Conservation (phyloP, 2,329 filamentous ascomycete species). For the Xylaria sp. region DNA sequence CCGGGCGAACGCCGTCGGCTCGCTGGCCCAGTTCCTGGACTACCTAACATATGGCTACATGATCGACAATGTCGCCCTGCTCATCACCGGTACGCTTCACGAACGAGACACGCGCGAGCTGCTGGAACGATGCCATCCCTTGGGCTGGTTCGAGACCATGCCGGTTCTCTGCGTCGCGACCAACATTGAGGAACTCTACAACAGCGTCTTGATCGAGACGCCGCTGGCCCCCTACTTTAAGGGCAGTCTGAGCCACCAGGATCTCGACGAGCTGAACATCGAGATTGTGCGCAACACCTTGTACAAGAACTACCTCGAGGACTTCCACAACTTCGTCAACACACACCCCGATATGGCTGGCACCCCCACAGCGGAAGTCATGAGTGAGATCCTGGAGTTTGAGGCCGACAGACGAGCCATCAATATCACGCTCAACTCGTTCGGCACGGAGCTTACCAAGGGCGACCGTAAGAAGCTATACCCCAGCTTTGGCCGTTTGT, state of each 20-base stretch:
- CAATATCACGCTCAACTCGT: constrained; percentile 98
- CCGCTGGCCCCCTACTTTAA: constrained; percentile 97
- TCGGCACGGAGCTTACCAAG: constrained; percentile 93
- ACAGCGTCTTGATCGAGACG: constrained; percentile 94
- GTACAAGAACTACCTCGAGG: constrained; percentile 99
- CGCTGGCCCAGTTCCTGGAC: constrained; percentile 91
- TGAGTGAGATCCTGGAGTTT: constrained; percentile 93
- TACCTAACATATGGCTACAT: constrained; percentile 99
- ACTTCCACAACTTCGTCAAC: constrained; percentile 94
- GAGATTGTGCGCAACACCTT: constrained; percentile 98
- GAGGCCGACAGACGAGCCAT: constrained; percentile 95
- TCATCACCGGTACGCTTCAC: constrained; percentile 96
- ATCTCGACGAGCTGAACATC: constrained; percentile 97
- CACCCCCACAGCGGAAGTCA: constrained; percentile 87
- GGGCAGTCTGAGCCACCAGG: constrained; percentile 89
- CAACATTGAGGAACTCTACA: constrained; percentile 98
- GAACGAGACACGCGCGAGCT: constrained; percentile 95
- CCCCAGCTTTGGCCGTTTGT: constrained; percentile 82
- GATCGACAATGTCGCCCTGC: constrained; percentile 97
- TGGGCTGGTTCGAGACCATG: constrained; percentile 99
- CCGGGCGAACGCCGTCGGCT: constrained; percentile 86
- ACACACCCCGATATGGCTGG: constrained; percentile 78
- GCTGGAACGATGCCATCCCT: constrained; percentile 88
- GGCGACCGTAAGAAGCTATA: constrained; percentile 93
- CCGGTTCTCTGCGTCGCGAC: constrained; percentile 95